A percentile compares a stretch with the other conserved stretches of the same genome.
Evolutionary conservation across 1,284 basidiomycete genomes (phyloP).

Genomic region (Sutorius eximius): DNA sequence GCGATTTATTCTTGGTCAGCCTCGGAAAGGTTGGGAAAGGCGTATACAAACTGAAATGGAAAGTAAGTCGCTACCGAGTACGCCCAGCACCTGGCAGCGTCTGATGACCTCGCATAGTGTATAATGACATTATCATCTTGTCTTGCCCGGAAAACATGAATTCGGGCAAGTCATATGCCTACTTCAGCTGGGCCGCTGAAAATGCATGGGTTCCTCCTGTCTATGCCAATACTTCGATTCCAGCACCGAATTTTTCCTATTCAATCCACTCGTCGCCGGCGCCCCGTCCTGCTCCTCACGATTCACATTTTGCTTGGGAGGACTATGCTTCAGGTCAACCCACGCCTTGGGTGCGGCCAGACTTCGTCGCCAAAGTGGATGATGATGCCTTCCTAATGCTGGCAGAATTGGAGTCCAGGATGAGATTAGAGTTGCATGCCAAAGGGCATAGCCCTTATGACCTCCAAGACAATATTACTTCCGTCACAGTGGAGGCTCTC

Average conservation of each 20-base stretch:
- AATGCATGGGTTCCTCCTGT: slow-evolving; percentile 90
- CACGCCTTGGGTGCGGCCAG: slow-evolving; percentile 73
- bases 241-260: slow-evolving; percentile 57
- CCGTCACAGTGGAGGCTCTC: slow-evolving; percentile 1
- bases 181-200: slow-evolving; percentile 86
- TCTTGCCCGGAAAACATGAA: slow-evolving; percentile 93
- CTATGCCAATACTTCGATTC: slow-evolving; percentile 45
- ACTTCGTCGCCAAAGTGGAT: slow-evolving; percentile 90
- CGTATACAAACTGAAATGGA: slow-evolving; percentile 90
- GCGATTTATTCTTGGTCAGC: slow-evolving; percentile 89
- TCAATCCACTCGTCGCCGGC: slow-evolving; percentile 53
- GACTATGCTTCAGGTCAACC: slow-evolving; percentile 47
- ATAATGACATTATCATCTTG: slow-evolving; percentile 86
- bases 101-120: slow-evolving; percentile 49
- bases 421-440: slow-evolving; percentile 71
- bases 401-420: slow-evolving; percentile 84
- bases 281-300: slow-evolving; percentile 64
- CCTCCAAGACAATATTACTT: slow-evolving; percentile 11
- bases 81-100: neutral
- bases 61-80: slow-evolving; percentile 52
- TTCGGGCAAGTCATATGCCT: slow-evolving; percentile 81
- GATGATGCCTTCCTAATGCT: slow-evolving; percentile 95
- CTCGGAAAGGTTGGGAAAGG: slow-evolving; percentile 76
- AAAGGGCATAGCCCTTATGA: slow-evolving; percentile 35
- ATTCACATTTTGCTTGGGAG: slow-evolving; percentile 56